phyloP scores from a whole-genome alignment of 305 asterid genomes.

The Fraxinus angustifolia region DNA sequence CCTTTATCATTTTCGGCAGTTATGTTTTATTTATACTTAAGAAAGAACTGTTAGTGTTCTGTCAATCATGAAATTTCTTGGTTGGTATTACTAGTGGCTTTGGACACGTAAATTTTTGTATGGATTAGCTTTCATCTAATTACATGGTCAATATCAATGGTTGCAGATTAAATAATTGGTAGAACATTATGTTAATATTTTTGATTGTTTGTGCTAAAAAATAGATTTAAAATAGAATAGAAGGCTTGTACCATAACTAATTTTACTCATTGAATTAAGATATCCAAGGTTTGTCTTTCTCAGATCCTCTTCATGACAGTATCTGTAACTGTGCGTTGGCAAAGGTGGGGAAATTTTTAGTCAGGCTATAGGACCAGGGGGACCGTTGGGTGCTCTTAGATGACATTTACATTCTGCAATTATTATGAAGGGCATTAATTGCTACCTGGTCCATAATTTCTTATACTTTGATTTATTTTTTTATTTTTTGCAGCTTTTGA shows the following conservation, averaged over 20 bases:
- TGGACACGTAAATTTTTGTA: neutral
- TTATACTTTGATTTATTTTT: slow-evolving; percentile 19
- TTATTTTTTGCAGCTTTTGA: slow-evolving; percentile 66
- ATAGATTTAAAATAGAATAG: neutral
- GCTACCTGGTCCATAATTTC: slow-evolving; percentile 17
- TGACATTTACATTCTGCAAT: neutral
- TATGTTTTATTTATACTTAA: neutral
- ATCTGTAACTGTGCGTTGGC: slow-evolving; percentile 9
- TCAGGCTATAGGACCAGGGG: neutral
- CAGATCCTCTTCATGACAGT: slow-evolving; percentile 6
- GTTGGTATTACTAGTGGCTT: neutral
- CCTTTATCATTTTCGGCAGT: slow-evolving; percentile 10
- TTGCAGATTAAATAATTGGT: slow-evolving; percentile 1
- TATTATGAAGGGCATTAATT: neutral
- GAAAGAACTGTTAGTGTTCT: slow-evolving; percentile 9
- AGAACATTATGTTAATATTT: slow-evolving; percentile 4
- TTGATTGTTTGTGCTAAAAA: slow-evolving; percentile 4
- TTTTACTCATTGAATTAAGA: neutral
- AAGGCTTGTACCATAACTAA: neutral
- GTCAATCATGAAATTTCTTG: slow-evolving; percentile 8
- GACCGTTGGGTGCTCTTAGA: neutral
- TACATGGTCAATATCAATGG: neutral
- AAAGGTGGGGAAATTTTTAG: slow-evolving; percentile 7
- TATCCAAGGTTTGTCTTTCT: slow-evolving; percentile 6
- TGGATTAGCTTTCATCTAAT: neutral